Evolutionary conservation across 2,329 filamentous ascomycete species (phyloP), one percentile per base, ranked within the genome.

Genomic region (Aspergillus ruber): DNA sequence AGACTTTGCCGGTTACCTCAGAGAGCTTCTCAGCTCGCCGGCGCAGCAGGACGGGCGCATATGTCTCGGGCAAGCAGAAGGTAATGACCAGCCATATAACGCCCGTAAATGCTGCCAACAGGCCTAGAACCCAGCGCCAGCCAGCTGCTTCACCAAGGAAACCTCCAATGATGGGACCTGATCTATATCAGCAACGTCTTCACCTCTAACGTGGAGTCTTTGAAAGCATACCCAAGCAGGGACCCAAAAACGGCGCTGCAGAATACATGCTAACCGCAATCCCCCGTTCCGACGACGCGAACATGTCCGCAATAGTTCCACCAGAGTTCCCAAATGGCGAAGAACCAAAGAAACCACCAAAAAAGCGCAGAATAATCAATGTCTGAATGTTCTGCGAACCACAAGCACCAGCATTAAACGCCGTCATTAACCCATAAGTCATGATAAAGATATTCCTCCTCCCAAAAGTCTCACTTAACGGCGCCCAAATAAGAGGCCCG

Each of bases 81-180:
- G 54, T 46, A 6, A 59, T 49, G 6, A 38, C 6, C 12, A 44
- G 8, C 29, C 29, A 35, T 3, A 38, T 35, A 10, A 38, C 7
- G 5, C 43, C 43, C 4, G 79, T 81, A 61, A 86, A 83, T 45
- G 80, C 78, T 33, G 79, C 75, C 55, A 81, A 75, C 42, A 85
- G 65, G 1, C 80, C 81, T 59, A 79, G 71, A 9, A 86, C 78
- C 84, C 84, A 86, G 55, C 82, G 72, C 84, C 84, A 86, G 8
- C 82, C 83, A 15, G 76, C 76, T 2, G 73, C 71, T 54, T 81
- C 72, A 5, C 79, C 79, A 1, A 86, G 69, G 61, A 86, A 88
- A 1, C 83, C 83, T 46, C 81, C 81, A 12, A 79, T 76, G 39
- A 87, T 80, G 3, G 85, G 84, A 0, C 84, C 40, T 42, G 38